These are phyloP conservation scores for Mortierella sp. DNA, from an alignment of 371 early-diverging fungal species.

Conservation along the genomic window DNA sequence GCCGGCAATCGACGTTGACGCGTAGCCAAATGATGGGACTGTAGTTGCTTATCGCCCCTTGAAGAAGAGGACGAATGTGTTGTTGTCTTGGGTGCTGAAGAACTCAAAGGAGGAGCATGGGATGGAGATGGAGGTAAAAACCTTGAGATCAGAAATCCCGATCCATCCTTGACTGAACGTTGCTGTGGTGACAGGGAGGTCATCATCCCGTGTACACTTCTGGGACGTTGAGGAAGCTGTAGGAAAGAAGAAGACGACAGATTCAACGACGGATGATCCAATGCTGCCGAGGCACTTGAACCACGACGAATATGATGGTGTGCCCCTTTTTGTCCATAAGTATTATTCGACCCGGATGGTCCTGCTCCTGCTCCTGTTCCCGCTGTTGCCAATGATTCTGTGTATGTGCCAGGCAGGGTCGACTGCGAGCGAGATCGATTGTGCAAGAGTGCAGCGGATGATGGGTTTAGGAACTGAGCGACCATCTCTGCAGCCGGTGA, in stretches of 20 bases:
- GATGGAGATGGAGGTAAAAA: slow-evolving; percentile 25
- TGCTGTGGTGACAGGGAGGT: not conserved
- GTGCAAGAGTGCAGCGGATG: slow-evolving; percentile 6
- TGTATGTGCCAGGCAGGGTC: not conserved
- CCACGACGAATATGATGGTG: too few relatives aligned
- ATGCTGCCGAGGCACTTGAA: too few relatives aligned
- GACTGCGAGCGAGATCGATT: slow-evolving; percentile 23
- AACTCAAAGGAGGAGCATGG: slow-evolving; percentile 10
- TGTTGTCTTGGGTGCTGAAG: slow-evolving; percentile 10
- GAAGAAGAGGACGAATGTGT: not conserved
- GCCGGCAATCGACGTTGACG: slow-evolving; percentile 21
- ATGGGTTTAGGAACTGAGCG: slow-evolving; percentile 27
- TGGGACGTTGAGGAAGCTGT: not conserved
- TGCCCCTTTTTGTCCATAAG: too few relatives aligned
- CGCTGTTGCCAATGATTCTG: slow-evolving; percentile 4
- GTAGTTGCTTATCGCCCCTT: not conserved
- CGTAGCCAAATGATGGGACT: not conserved
- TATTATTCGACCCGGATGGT: not conserved
- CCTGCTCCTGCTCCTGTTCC: not conserved
- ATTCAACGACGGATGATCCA: too few relatives aligned
- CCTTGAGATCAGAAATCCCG: slow-evolving; percentile 16
- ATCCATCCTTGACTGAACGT: not conserved
- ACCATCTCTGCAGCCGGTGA: slow-evolving; percentile 23
- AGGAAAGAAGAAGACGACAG: not conserved
- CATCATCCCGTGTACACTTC: not conserved